These are phyloP conservation scores for Primulina tabacum DNA, from an alignment of 257 asterid genomes.

Conservation along the genomic window DNA sequence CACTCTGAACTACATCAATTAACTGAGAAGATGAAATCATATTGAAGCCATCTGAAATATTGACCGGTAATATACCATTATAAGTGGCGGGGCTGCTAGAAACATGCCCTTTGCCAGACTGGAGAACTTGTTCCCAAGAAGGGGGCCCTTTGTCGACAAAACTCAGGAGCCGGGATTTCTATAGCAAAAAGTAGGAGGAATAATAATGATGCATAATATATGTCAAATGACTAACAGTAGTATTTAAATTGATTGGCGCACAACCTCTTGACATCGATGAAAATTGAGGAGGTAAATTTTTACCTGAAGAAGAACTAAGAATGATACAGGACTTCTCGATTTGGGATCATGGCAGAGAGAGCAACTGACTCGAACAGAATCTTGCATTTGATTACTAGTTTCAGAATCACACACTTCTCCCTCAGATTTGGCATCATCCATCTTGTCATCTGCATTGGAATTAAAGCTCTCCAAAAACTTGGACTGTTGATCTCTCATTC, in stretches of 20 bases:
- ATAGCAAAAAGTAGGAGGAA: conserved; percentile 32
- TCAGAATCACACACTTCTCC: conserved; percentile 49
- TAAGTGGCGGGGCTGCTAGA: conserved; percentile 28
- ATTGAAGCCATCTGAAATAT: conserved; percentile 33
- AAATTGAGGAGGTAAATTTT: conserved; percentile 21
- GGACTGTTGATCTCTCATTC: conserved; percentile 85
- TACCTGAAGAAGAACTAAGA: conserved; percentile 93
- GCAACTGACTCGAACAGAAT: conserved; percentile 63
- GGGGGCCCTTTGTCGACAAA: conserved; percentile 64
- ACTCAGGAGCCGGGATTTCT: conserved; percentile 94
- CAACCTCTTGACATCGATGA: conserved; percentile 9
- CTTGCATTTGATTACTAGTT: conserved; percentile 37
- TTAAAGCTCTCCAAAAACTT: conserved; percentile 72
- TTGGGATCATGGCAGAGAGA: conserved; percentile 85
- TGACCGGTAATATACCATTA: conserved; percentile 34
- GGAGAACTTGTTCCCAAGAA: conserved; percentile 65
- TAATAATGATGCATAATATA: conserved; percentile 23
- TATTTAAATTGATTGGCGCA: conserved; percentile 8
- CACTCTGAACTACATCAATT: conserved; percentile 57
- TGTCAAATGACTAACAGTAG: conserved; percentile 19
- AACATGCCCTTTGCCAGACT: conserved; percentile 53
- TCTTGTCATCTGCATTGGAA: conserved; percentile 53
- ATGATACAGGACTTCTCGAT: conserved; percentile 76
- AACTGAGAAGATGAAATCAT: conserved; percentile 43
- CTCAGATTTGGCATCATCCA: conserved; percentile 49